phyloP scores from a whole-genome alignment of 23 red algal species.

The Agarophyton chilense region DNA sequence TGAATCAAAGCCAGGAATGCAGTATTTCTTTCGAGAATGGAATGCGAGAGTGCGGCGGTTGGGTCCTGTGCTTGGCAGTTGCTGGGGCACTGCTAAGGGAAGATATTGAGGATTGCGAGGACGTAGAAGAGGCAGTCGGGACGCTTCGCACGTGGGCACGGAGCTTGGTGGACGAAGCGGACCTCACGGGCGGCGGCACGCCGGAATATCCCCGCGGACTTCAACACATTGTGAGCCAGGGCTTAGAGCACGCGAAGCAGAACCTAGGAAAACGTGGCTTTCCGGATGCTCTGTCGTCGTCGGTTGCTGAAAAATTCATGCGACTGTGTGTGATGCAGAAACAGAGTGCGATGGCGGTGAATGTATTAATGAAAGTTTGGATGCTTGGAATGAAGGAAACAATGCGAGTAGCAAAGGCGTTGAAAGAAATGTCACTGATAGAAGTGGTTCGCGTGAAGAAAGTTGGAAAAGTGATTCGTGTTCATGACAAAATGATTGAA shows the following conservation, averaged over 20 bases:
- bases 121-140: neutral
- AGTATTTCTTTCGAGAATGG: neutral
- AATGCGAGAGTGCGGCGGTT: neutral
- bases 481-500: conserved; percentile 5
- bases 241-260: neutral
- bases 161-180: neutral
- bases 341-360: neutral
- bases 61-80: neutral
- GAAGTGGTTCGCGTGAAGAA: neutral
- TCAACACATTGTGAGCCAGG: neutral
- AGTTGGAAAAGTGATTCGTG: neutral
- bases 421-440: neutral
- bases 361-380: neutral
- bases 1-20: no score
- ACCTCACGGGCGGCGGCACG: neutral
- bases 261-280: neutral
- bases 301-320: neutral
- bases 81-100: neutral
- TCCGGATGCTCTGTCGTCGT: neutral
- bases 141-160: neutral
- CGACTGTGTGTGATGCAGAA: neutral
- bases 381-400: neutral
- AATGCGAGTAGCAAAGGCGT: neutral
- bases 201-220: neutral
- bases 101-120: neutral